Conservation (phyloP, 345 rosid genomes). For the Eucalyptus marginata region DNA sequence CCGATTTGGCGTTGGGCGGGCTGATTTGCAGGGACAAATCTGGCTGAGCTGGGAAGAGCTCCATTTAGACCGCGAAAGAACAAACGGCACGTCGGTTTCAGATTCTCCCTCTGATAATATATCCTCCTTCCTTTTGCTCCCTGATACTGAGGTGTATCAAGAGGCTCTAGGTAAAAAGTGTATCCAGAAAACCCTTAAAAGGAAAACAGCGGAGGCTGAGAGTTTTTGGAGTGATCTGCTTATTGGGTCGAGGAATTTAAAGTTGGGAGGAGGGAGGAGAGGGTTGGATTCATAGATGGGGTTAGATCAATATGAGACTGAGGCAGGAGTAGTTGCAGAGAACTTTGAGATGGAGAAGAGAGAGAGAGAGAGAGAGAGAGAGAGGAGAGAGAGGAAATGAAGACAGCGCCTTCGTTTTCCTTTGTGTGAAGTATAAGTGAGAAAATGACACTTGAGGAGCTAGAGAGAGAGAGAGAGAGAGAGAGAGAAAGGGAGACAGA, state of each 20-base stretch:
- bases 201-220: not conserved
- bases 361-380: slow-evolving; percentile 4
- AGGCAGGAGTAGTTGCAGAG: slow-evolving; percentile 30
- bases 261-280: not conserved
- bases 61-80: slow-evolving; percentile 22
- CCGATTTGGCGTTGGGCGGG: slow-evolving; percentile 60
- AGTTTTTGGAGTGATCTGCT: not conserved
- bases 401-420: slow-evolving; percentile 47
- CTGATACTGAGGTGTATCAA: not conserved
- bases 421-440: slow-evolving; percentile 70
- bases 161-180: not conserved
- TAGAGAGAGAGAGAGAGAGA: not conserved
- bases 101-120: not conserved
- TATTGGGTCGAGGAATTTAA: not conserved
- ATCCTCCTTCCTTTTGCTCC: not conserved
- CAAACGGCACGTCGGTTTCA: not conserved
- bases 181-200: not conserved
- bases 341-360: slow-evolving; percentile 24
- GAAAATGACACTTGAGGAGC: slow-evolving; percentile 70
- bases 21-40: slow-evolving; percentile 63
- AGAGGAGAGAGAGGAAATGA: slow-evolving; percentile 33
- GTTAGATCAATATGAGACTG: slow-evolving; percentile 4
- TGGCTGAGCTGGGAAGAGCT: slow-evolving; percentile 77
- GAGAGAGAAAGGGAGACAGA: not conserved
- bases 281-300: slow-evolving; percentile 1